Conservation (phyloP, 495 filamentous ascomycete species). For the Podospora bellae-mahoneyi region DNA sequence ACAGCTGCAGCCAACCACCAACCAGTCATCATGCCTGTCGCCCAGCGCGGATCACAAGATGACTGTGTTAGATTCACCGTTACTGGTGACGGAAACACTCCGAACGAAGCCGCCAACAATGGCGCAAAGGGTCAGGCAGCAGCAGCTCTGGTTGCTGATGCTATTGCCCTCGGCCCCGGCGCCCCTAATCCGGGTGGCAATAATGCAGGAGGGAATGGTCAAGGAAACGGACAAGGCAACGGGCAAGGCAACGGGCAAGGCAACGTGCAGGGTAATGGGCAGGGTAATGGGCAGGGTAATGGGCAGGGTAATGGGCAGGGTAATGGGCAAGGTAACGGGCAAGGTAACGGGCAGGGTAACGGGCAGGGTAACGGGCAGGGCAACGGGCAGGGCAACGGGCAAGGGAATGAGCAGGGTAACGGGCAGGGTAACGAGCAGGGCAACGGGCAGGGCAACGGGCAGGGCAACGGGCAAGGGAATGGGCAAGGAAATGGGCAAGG, state of each 20-base stretch:
- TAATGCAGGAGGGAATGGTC: background rate
- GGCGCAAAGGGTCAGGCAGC: constrained; percentile 22
- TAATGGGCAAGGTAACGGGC: background rate
- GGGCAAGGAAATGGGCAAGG: too few relatives aligned
- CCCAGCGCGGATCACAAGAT: constrained; percentile 31
- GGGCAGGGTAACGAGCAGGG: constrained; percentile 4
- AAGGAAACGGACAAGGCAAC: background rate
- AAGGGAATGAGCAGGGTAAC: background rate
- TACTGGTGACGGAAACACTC: constrained; percentile 13
- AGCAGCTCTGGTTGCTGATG: constrained; percentile 12
- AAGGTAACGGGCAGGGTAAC: background rate
- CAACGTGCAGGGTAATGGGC: background rate
- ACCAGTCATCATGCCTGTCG: constrained; percentile 33
- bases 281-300: background rate
- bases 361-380: constrained; percentile 20
- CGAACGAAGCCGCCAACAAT: constrained; percentile 25
- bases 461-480: background rate
- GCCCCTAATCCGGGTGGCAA: constrained; percentile 15
- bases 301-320: background rate
- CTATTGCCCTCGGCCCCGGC: constrained; percentile 22
- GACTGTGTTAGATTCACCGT: constrained; percentile 31
- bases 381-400: constrained; percentile 23
- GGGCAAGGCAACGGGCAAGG: background rate
- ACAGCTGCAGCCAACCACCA: constrained; percentile 30
- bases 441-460: constrained; percentile 12